phyloP scores from a whole-genome alignment of 768 basidiomycete species.

The Multifurca ochricompacta region DNA sequence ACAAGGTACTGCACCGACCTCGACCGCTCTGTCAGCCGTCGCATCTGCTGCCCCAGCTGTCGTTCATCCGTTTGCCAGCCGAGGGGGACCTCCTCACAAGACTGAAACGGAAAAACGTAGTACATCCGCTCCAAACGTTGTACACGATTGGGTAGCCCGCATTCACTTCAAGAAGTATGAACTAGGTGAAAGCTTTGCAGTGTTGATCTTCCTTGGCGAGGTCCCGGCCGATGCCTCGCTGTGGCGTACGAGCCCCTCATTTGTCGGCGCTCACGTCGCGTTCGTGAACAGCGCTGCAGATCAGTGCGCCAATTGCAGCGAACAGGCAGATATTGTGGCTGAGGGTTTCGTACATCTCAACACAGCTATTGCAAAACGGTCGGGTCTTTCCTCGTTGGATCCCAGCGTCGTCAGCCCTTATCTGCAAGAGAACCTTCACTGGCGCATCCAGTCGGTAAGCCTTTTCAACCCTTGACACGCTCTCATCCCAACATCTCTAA shows the following conservation, averaged over 20 bases:
- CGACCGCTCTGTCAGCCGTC: neutral
- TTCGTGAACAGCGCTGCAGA: conserved; percentile 33
- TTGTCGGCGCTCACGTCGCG: conserved; percentile 37
- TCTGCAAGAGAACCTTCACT: conserved; percentile 32
- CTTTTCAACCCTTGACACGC: neutral
- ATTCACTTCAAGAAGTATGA: conserved; percentile 38
- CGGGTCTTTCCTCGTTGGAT: conserved; percentile 28
- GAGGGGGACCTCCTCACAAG: neutral
- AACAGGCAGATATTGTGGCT: conserved; percentile 24
- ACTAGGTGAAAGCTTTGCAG: conserved; percentile 34
- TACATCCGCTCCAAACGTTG: neutral
- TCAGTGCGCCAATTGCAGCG: conserved; percentile 34
- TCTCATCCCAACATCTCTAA: neutral
- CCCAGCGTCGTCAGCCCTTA: conserved; percentile 34
- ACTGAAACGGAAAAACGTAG: neutral
- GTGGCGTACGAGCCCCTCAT: conserved; percentile 31
- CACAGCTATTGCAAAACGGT: conserved; percentile 23
- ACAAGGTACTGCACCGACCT: neutral
- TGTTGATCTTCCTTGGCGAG: conserved; percentile 40
- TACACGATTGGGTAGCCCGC: conserved; percentile 36
- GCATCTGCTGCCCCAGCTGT: neutral
- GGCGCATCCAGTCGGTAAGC: conserved; percentile 27
- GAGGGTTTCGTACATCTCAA: conserved; percentile 42
- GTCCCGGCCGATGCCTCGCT: conserved; percentile 32
- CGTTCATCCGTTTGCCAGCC: neutral